These are phyloP conservation scores for Camelina sativa DNA, from an alignment of 345 rosid species.

Conservation along the genomic window DNA sequence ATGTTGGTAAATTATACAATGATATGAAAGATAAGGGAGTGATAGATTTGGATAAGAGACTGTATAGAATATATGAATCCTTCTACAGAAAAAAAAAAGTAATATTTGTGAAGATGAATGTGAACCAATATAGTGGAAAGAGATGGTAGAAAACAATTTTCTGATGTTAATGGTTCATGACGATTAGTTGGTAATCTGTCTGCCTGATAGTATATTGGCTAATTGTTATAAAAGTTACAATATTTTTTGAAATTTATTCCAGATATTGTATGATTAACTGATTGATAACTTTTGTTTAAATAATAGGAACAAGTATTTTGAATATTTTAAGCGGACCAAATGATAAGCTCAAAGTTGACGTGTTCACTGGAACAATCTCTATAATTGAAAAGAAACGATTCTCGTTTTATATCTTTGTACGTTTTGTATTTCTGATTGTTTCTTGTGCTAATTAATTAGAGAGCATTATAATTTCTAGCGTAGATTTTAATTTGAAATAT, in stretches of 20 bases:
- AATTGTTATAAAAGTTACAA: background rate
- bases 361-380: constrained; percentile 14
- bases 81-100: background rate
- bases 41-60: constrained; percentile 10
- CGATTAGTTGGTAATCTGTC: constrained; percentile 18
- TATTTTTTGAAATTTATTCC: background rate
- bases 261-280: constrained; percentile 2
- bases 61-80: constrained; percentile 3
- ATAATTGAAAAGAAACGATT: constrained; percentile 17
- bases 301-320: background rate
- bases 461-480: no score
- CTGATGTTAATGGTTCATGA: constrained; percentile 22
- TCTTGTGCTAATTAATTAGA: background rate
- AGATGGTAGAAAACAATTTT: background rate
- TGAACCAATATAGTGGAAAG: constrained; percentile 6
- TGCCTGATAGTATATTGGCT: background rate
- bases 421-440: constrained; percentile 24
- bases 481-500: no score
- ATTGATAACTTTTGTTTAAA: constrained; percentile 27
- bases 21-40: constrained; percentile 21
- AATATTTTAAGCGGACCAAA: constrained; percentile 23
- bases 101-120: constrained; percentile 1
- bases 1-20: background rate
- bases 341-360: constrained; percentile 30
- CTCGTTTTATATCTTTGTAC: constrained; percentile 22